Evolutionary conservation across 768 basidiomycete genomes (phyloP), one percentile per base, ranked within the genome.

Genomic region (Russula emetica): DNA sequence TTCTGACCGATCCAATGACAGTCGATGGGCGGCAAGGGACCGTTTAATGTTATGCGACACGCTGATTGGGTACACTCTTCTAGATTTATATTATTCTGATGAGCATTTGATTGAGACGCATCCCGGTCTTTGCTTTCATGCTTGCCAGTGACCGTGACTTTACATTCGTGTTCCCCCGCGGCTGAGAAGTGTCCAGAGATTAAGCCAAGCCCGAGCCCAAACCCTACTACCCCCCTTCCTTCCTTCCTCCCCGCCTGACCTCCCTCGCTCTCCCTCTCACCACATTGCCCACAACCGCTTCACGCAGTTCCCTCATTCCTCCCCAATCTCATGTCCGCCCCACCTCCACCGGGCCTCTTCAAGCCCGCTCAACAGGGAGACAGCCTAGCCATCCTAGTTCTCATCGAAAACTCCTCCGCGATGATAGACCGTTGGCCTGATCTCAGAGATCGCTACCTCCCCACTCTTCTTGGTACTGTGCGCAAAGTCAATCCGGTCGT

Each of bases 401-500:
- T 69, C 56, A 69, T 69, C 55, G 68, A 69, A 53, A 69, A 69
- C 32, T 67, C 66, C 36, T 38, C 62, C n/a, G 55, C 61, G 18
- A 69, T 69, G 68, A 40, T 63, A 7, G 52, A 53, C 45, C 68
- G 68, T 34, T 69, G 68, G 68, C 66, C 68, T 34, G 66, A 67
- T 67, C 68, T 69, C 24, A 63, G 68, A 60, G 66, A 67, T 67
- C 68, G n/a, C 38, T 67, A 69, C 53, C 62, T 69, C 52, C 68
- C 68, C 10, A 67, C 58, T 44, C 68, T 69, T 60, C 68, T 69
- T 11, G 68, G 66, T n/a, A 67, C 61, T 7, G 53, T 69, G 52
- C 68, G 68, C 49, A 67, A 58, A 53, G 59, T 59, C 34, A 69
- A 69, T 24, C 68, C 68, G 4, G 55, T 63, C 49, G 68, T 64